These are phyloP conservation scores for Canna indica DNA, from an alignment of 176 grass and related monocot species.

Conservation along the genomic window DNA sequence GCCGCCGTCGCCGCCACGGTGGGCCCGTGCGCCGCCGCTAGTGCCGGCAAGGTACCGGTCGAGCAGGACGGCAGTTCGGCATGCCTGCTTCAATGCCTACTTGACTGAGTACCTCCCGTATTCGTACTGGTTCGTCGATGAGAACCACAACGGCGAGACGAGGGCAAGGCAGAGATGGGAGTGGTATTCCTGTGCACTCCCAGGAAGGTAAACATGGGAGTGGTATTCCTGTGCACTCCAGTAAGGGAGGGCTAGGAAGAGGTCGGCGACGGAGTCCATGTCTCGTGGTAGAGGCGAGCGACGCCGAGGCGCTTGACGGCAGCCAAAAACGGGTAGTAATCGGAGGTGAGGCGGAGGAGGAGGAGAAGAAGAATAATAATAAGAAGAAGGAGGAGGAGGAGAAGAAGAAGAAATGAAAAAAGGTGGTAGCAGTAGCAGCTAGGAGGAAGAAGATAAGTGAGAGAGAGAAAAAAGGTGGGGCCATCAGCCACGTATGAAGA, in stretches of 20 bases:
- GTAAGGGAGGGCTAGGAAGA: conserved; percentile 58
- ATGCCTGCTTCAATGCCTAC: background rate
- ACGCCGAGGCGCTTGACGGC: conserved; percentile 52
- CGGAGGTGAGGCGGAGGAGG: conserved; percentile 33
- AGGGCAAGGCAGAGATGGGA: background rate
- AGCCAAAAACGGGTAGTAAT: conserved; percentile 40
- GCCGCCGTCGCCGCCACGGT: background rate
- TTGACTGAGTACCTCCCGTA: background rate
- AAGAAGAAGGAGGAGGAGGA: too few species aligned
- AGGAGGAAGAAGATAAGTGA: too few species aligned
- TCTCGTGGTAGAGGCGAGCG: conserved; percentile 49
- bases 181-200: too few species aligned
- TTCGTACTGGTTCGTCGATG: background rate
- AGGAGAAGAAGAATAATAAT: too few species aligned
- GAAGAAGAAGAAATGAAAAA: too few species aligned
- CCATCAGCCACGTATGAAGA: too few species aligned
- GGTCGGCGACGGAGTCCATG: conserved; percentile 50
- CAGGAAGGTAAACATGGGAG: too few species aligned
- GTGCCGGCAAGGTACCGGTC: background rate
- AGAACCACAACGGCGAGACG: background rate
- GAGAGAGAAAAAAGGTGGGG: too few species aligned
- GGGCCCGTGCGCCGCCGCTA: background rate
- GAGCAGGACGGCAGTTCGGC: background rate
- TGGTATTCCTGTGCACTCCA: too few species aligned
- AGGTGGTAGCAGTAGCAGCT: too few species aligned